Base-by-base conservation (phyloP, 2,329 filamentous ascomycete species). In the Cladophialophora psammophila region DNA sequence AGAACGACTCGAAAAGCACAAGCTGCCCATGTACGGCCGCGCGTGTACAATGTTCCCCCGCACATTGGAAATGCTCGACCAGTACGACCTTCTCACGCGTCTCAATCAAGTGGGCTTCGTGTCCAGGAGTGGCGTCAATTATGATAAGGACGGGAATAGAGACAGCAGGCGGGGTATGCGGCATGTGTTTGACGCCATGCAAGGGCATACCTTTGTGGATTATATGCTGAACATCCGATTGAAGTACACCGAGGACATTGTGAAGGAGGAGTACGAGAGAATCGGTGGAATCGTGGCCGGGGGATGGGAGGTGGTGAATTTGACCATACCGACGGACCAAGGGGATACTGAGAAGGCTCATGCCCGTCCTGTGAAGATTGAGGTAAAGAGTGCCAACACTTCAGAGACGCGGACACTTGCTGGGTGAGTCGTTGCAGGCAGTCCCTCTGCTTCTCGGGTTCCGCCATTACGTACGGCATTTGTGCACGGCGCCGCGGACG, bases 11-110 rank as follows among this genome's bases (percentile, higher is more conserved):
- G 57, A 48, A 32, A 60, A 60, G 32, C 32, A 36, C 1, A 48
- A 60, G 18, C 15, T 60, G 18, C 48, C 60, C 8, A 62, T 62
- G 60, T 62, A 62, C 34, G 60, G 60, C 15, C 60, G 60, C 15
- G 60, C 60, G 5, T 26, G 18, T 50, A 40, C 60, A 18, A 13
- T 62, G 12, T 45, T 40, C 40, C 48, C 60, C 6, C 60, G 60
- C 6, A 62, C 34, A 26, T 36, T 62, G 35, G 60, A 62, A 5
- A 54, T 54, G 18, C 50, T 62, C 34, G 60, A 62, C 32, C 60
- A 62, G 34, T 54, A 40, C 10, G 60, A 54, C 36, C 45, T 62
- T 42, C 50, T 62, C 20, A 35, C 52, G 7, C 34, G 18, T 5
- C 36, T 62, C 8, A 48, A 12, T 31, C 60, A 62, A 35, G 50